phyloP scores from a whole-genome alignment of 441 rosid genomes.

The Pelargonium exstipulatum region DNA sequence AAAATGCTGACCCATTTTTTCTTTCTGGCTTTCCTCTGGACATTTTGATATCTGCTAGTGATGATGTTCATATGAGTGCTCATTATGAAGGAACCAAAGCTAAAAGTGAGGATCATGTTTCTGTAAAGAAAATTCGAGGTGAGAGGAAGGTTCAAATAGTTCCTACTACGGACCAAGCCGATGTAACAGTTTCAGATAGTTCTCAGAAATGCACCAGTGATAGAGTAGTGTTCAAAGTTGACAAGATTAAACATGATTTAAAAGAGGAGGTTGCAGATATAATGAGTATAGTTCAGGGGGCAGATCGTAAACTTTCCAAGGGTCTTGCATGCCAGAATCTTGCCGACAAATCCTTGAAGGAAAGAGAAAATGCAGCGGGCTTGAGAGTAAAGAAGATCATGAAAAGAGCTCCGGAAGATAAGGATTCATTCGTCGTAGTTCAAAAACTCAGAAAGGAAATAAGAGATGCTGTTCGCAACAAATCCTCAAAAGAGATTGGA shows the following conservation, averaged over 20 bases:
- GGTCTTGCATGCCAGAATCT: constrained; percentile 27
- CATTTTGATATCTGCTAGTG: constrained; percentile 29
- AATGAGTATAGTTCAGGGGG: constrained; percentile 71
- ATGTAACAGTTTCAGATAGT: constrained; percentile 34
- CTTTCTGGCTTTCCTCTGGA: constrained; percentile 9
- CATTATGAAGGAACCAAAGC: constrained; percentile 33
- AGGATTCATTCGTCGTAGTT: constrained; percentile 64
- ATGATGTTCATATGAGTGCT: constrained; percentile 32
- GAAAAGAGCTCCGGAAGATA: constrained; percentile 57
- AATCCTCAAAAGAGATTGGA: constrained; percentile 54
- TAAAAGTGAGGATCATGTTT: constrained; percentile 33
- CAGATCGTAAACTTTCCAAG: constrained; percentile 33
- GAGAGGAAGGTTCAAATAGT: constrained; percentile 38
- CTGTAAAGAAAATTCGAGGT: constrained; percentile 39
- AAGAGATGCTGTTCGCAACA: constrained; percentile 78
- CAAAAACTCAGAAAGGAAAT: constrained; percentile 86
- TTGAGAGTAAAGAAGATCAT: constrained; percentile 92
- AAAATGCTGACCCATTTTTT: constrained; percentile 16
- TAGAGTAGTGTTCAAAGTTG: constrained; percentile 20
- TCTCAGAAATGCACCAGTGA: constrained; percentile 20
- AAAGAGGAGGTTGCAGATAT: constrained; percentile 44
- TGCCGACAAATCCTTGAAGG: constrained; percentile 40
- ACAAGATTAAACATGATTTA: constrained; percentile 23
- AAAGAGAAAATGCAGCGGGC: constrained; percentile 53
- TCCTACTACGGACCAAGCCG: constrained; percentile 29